Conservation (phyloP, 2,329 filamentous ascomycete species). For the Metarhizium rileyi region DNA sequence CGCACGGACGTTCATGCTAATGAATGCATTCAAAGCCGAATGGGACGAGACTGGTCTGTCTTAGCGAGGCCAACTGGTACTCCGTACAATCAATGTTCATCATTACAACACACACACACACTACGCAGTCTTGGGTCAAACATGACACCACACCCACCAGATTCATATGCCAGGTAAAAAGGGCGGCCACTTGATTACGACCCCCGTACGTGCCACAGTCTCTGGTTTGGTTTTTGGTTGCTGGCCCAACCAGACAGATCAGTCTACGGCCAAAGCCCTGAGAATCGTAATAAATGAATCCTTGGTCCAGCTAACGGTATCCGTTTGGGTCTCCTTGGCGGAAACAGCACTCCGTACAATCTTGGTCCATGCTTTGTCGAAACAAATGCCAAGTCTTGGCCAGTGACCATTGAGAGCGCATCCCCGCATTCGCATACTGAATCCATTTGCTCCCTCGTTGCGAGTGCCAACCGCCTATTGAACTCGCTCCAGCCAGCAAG, state of each 20-base stretch:
- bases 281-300: not conserved
- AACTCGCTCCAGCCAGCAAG: too few relatives aligned
- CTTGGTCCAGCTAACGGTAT: not conserved
- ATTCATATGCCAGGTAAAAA: too few relatives aligned
- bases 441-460: not conserved
- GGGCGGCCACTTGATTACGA: too few relatives aligned
- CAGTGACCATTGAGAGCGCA: not conserved
- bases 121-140: not conserved
- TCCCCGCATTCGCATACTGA: not conserved
- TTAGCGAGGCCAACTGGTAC: too few relatives aligned
- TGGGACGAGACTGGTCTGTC: not conserved
- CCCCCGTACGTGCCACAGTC: not conserved
- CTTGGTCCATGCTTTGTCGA: not conserved
- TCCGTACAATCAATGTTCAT: too few relatives aligned
- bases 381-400: not conserved
- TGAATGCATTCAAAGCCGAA: not conserved
- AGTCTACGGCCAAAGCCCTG: not conserved
- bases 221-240: not conserved
- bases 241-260: not conserved
- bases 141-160: not conserved
- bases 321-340: not conserved
- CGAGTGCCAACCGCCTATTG: too few relatives aligned
- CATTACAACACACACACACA: too few relatives aligned
- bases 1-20: not conserved
- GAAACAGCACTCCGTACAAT: not conserved